Conservation (phyloP, 129 eudicot genomes). For the Tagetes patula region DNA sequence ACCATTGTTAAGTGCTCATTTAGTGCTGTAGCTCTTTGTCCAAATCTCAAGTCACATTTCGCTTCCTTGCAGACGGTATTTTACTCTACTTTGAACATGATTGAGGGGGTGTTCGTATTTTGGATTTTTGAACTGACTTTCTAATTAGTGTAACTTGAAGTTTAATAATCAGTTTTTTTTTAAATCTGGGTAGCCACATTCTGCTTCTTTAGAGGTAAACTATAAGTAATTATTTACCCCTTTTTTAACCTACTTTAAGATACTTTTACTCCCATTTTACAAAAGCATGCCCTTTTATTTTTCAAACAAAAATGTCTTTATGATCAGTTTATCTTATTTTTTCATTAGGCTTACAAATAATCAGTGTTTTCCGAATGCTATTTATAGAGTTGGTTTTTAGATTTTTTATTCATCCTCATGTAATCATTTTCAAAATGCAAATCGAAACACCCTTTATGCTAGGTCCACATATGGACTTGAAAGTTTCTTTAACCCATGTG, state of each 20-base stretch:
- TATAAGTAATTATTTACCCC: background rate
- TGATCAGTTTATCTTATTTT: background rate
- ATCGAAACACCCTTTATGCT: background rate
- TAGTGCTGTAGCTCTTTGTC: constrained; percentile 82
- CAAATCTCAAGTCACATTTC: constrained; percentile 73
- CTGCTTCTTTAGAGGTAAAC: background rate
- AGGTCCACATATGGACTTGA: background rate
- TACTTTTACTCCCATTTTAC: background rate
- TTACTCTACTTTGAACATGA: constrained; percentile 10
- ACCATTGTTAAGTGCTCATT: constrained; percentile 81
- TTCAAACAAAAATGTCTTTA: background rate
- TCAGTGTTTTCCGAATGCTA: background rate
- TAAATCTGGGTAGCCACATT: background rate
- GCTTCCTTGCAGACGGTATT: constrained; percentile 83
- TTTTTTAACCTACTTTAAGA: background rate
- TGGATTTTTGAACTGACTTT: background rate
- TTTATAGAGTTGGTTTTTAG: background rate
- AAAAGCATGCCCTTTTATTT: background rate
- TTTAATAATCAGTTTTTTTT: background rate
- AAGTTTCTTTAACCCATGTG: constrained; percentile 23
- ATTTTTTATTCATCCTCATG: background rate
- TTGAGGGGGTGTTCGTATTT: background rate
- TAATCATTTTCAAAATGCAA: background rate
- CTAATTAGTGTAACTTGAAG: background rate
- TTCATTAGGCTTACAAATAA: background rate